Base-by-base conservation (phyloP, 176 grass and related monocot species). In the Bolboschoenus planiculmis region DNA sequence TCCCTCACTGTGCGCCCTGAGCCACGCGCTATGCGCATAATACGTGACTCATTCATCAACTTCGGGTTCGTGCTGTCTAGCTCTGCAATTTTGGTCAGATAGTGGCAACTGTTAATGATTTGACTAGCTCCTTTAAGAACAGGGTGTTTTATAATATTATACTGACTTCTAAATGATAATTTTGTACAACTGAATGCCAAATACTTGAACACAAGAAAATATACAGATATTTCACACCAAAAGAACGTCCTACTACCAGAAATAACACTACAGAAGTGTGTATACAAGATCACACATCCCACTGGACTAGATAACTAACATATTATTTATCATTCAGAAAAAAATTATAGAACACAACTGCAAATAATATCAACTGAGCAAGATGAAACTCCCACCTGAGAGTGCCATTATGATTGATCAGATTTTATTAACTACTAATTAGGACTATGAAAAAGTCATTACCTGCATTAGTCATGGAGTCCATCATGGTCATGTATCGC, bases 401-500 rank as follows among this genome's bases (percentile, higher is more conserved):
- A 47, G 39, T 74, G 23, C 1, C 3, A 48, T 48, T 74, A 30
- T 4, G 9, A 18, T 48, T 20, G 15, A 70, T 40, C 7, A 20
- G 7, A 70, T 70, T 21, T 40, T 40, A 39, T 70, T 70, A 10
- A 42, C 16, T 68, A 68, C 65, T 21, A 21, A 40, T 21, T 40
- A 47, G 70, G 10, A 10, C 23, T 30, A 74, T 48, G 70, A 26
- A 48, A 74, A 48, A 15, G 70, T 74, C 70, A 1, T 89, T 79
- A 95, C 92, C 96, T 75, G 89, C 93, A 83, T 93, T 84, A 71
- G 93, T 95, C 96, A 99, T 93, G 48, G 91, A 99, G 92, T 99
- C 92, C 96, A 95, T 99, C 89, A 93, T 99, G 0, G 93, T 99
- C 96, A 99, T 95, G 85, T 93, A 99, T 10, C 89, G 87, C 84